Percentiles rank a stretch among this genome's conserved stretches.
Conservation (phyloP, 176 grass and related monocot genomes). For the Ananas comosus region DNA sequence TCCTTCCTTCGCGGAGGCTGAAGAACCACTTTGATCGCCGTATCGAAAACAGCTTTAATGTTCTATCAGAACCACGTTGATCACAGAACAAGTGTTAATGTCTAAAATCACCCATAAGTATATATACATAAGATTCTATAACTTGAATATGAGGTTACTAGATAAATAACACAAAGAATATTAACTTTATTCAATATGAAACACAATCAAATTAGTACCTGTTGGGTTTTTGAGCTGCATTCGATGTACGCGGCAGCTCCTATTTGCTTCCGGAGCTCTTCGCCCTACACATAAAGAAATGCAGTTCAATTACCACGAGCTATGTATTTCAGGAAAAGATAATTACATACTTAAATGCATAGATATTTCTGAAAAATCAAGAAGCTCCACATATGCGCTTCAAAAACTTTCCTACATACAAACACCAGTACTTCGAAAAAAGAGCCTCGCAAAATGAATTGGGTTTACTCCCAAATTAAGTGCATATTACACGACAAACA, state of each 20-base stretch:
- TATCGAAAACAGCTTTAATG: slow-evolving; percentile 81
- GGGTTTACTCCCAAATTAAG: background rate
- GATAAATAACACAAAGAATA: background rate
- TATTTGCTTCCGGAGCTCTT: slow-evolving; percentile 84
- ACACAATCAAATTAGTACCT: slow-evolving; percentile 22
- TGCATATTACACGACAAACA: background rate
- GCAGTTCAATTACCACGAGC: background rate
- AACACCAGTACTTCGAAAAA: too few relatives aligned
- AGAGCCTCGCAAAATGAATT: background rate
- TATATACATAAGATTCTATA: too few relatives aligned
- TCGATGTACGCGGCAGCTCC: slow-evolving; percentile 76
- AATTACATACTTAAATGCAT: background rate
- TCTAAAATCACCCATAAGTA: too few relatives aligned
- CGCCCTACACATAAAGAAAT: slow-evolving; percentile 33
- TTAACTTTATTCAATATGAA: background rate
- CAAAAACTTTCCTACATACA: too few relatives aligned
- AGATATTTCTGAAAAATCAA: too few relatives aligned
- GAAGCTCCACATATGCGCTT: too few relatives aligned
- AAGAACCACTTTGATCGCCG: slow-evolving; percentile 92
- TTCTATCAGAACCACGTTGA: slow-evolving; percentile 31
- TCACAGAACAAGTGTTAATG: background rate
- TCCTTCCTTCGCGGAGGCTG: slow-evolving; percentile 75
- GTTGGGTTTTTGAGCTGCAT: slow-evolving; percentile 87
- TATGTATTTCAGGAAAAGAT: background rate
- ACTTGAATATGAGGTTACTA: too few relatives aligned